These are phyloP conservation scores for Panellus pusillus DNA, from an alignment of 768 basidiomycete species.

Conservation along the genomic window DNA sequence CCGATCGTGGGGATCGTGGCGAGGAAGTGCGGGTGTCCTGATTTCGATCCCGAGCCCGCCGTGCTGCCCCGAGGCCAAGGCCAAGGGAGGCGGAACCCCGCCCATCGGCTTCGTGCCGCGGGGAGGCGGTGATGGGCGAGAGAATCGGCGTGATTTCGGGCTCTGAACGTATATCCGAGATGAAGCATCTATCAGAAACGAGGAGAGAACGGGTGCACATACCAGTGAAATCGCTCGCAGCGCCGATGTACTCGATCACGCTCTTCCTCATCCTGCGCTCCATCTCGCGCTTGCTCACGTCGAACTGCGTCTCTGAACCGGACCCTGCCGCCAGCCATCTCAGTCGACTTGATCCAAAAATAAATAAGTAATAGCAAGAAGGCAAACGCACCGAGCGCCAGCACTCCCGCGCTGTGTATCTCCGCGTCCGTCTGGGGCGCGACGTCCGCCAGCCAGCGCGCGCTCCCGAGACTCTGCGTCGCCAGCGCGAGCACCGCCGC, in stretches of 20 bases:
- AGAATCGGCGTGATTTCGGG: conserved; percentile 72
- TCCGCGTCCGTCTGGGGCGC: conserved; percentile 69
- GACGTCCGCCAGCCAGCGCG: conserved; percentile 57
- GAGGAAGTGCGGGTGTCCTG: conserved; percentile 29
- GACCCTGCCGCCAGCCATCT: conserved; percentile 41
- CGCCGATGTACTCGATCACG: conserved; percentile 66
- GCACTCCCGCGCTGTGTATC: conserved; percentile 49
- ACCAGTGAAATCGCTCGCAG: conserved; percentile 74
- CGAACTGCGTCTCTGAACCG: conserved; percentile 59
- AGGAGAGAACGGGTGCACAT: conserved; percentile 11
- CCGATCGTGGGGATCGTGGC: conserved; percentile 78
- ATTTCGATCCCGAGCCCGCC: too few relatives aligned
- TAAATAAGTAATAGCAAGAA: neutral
- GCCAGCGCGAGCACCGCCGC: conserved; percentile 74
- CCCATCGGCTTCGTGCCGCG: conserved; percentile 59
- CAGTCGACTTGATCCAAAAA: conserved; percentile 1
- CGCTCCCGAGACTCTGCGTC: conserved; percentile 64
- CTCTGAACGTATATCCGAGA: conserved; percentile 38
- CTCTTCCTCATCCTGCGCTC: conserved; percentile 61
- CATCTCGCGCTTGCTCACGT: conserved; percentile 52
- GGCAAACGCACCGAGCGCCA: conserved; percentile 51
- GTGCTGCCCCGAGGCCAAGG: too few relatives aligned
- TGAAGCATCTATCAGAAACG: too few relatives aligned
- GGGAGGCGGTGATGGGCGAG: conserved; percentile 61
- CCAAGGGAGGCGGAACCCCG: too few relatives aligned